Percentiles rank a stretch among this genome's conserved stretches.
Conservation (phyloP, 1,139 yeast species). For the Meyerozyma guilliermondii region DNA sequence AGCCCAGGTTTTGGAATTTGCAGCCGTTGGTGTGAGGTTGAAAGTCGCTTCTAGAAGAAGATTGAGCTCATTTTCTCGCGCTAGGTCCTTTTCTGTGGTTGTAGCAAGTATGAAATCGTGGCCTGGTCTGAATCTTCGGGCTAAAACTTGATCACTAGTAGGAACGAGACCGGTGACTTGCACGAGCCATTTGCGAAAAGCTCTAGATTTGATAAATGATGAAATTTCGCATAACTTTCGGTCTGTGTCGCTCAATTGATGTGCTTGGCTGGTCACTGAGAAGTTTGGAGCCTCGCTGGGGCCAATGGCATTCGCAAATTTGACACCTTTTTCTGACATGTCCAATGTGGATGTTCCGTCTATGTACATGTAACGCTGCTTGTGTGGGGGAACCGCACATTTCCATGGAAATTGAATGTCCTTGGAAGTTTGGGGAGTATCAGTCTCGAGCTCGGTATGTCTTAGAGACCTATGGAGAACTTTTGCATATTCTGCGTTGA, state of each 20-base stretch:
- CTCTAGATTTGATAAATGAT: constrained; percentile 50
- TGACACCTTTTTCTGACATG: constrained; percentile 24
- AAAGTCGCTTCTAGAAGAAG: constrained; percentile 64
- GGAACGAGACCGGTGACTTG: constrained; percentile 61
- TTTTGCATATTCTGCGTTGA: constrained; percentile 52
- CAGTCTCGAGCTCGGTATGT: constrained; percentile 47
- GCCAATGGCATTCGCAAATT: constrained; percentile 26
- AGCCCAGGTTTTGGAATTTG: constrained; percentile 60
- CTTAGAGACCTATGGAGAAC: constrained; percentile 45
- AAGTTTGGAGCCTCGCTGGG: constrained; percentile 56
- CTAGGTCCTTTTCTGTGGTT: constrained; percentile 47
- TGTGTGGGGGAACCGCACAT: constrained; percentile 90
- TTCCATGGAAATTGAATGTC: constrained; percentile 79
- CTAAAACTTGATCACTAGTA: constrained; percentile 60
- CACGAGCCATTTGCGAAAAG: constrained; percentile 69
- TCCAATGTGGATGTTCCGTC: constrained; percentile 52
- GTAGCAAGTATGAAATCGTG: constrained; percentile 92
- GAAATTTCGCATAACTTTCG: constrained; percentile 48
- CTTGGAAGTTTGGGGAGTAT: constrained; percentile 51
- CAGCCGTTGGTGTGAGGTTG: constrained; percentile 67
- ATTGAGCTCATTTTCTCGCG: constrained; percentile 42
- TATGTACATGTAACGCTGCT: constrained; percentile 79
- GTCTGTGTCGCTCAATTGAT: constrained; percentile 16
- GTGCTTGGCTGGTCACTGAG: constrained; percentile 18
- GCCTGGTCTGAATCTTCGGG: constrained; percentile 92